These are phyloP conservation scores for Aspergillus hortae DNA, from an alignment of 2,329 filamentous ascomycete genomes.

Conservation along the genomic window DNA sequence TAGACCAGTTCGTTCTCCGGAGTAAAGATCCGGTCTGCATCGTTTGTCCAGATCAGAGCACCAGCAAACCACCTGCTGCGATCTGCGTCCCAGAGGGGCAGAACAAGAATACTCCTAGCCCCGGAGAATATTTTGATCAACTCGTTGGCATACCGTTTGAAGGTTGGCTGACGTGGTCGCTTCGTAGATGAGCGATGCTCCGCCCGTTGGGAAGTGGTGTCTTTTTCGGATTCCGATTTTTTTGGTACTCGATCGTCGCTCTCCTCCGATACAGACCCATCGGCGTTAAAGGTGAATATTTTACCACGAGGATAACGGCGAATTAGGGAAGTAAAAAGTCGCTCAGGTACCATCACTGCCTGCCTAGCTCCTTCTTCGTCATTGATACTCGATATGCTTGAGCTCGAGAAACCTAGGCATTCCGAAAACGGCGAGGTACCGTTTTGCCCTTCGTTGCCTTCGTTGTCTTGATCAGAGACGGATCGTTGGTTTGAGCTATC, in stretches of 20 bases:
- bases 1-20: slow-evolving; percentile 26
- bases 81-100: slow-evolving; percentile 32
- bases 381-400: slow-evolving; percentile 13
- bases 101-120: slow-evolving; percentile 26
- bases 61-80: slow-evolving; percentile 28
- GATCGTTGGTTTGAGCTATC: not conserved
- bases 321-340: slow-evolving; percentile 17
- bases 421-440: not conserved
- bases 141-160: slow-evolving; percentile 16
- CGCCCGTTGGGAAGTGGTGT: not conserved
- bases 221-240: not conserved
- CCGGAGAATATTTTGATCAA: slow-evolving; percentile 21
- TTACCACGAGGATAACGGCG: slow-evolving; percentile 25
- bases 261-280: slow-evolving; percentile 22
- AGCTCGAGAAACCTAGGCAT: slow-evolving; percentile 18
- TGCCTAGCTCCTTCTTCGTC: slow-evolving; percentile 5
- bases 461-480: not conserved
- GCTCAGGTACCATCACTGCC: slow-evolving; percentile 16
- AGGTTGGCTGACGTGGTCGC: slow-evolving; percentile 9
- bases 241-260: slow-evolving; percentile 12
- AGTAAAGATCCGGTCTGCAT: slow-evolving; percentile 23
- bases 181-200: slow-evolving; percentile 8
- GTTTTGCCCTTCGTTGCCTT: not conserved
- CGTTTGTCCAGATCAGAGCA: slow-evolving; percentile 26
- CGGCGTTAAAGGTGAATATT: slow-evolving; percentile 24